Percentiles rank a stretch among this genome's conserved stretches.
These are phyloP conservation scores for Neophaeococcomyces aloes DNA, from an alignment of 2,329 filamentous ascomycete species.

Conservation along the genomic window DNA sequence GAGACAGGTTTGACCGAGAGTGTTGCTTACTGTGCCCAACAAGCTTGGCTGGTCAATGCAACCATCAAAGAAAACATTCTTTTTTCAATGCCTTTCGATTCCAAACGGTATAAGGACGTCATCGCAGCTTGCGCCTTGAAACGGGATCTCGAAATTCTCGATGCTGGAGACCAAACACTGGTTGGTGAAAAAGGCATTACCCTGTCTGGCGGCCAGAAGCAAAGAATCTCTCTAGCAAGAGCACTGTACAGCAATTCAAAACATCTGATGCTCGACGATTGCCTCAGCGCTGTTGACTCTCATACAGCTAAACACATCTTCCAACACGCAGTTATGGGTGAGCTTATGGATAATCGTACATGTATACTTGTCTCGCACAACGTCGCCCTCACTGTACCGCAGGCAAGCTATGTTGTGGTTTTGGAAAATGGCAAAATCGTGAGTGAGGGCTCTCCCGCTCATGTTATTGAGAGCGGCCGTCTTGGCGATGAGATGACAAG, in stretches of 20 bases:
- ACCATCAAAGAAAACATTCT: conserved; percentile 94
- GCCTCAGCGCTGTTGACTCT: conserved; percentile 90
- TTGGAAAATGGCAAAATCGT: conserved; percentile 77
- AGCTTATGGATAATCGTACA: conserved; percentile 77
- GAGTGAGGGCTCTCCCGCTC: conserved; percentile 63
- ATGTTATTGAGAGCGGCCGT: conserved; percentile 76
- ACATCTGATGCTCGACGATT: conserved; percentile 86
- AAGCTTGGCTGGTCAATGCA: conserved; percentile 93
- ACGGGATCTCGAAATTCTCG: conserved; percentile 82
- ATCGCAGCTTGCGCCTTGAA: conserved; percentile 84
- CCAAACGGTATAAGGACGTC: conserved; percentile 75
- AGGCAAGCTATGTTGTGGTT: conserved; percentile 68
- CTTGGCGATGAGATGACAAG: conserved; percentile 76
- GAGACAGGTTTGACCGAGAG: conserved; percentile 81
- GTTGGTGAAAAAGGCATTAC: conserved; percentile 97
- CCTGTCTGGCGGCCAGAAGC: conserved; percentile 92
- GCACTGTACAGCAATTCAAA: conserved; percentile 92
- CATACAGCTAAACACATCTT: conserved; percentile 99
- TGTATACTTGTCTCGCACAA: conserved; percentile 97
- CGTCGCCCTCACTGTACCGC: conserved; percentile 71
- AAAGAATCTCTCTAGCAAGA: conserved; percentile 90
- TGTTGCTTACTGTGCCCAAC: conserved; percentile 90
- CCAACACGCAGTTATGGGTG: conserved; percentile 78
- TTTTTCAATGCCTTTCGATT: conserved; percentile 71
- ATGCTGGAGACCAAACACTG: conserved; percentile 82